Conservation (phyloP, 495 filamentous ascomycete species). For the Pyrenula massariospora region DNA sequence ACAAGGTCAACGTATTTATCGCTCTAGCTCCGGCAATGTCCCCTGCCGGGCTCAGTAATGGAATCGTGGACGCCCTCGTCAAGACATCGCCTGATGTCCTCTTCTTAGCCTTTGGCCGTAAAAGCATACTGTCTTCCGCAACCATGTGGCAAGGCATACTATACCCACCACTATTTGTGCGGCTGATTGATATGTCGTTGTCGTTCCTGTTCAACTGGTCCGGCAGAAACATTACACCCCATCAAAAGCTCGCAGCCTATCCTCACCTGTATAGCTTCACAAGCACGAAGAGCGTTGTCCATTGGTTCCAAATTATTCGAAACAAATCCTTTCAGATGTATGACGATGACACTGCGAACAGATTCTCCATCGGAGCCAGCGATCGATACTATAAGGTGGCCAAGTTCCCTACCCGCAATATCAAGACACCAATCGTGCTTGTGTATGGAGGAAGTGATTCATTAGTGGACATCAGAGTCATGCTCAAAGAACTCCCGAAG, state of each 20-base stretch:
- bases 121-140: conserved; percentile 81
- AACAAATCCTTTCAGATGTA: conserved; percentile 96
- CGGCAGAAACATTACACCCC: conserved; percentile 69
- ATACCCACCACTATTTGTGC: conserved; percentile 88
- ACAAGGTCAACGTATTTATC: conserved; percentile 92
- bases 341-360: conserved; percentile 77
- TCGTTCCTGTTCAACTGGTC: conserved; percentile 82
- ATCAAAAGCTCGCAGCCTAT: conserved; percentile 94
- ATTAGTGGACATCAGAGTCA: conserved; percentile 85
- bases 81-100: conserved; percentile 90
- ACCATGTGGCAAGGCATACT: conserved; percentile 97
- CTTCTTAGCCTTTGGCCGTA: conserved; percentile 89
- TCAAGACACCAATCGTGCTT: conserved; percentile 87
- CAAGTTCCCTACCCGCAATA: conserved; percentile 91
- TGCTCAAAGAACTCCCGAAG: conserved; percentile 75
- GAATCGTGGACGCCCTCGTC: conserved; percentile 81
- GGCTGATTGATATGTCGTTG: conserved; percentile 73
- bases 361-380: conserved; percentile 43
- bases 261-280: conserved; percentile 94
- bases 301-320: conserved; percentile 99
- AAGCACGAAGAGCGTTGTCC: conserved; percentile 87
- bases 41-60: conserved; percentile 77
- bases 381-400: conserved; percentile 77
- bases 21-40: conserved; percentile 96
- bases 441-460: conserved; percentile 90